Evolutionary conservation across 139 green algal species (phyloP).

Genomic region (Choricystis sp.): DNA sequence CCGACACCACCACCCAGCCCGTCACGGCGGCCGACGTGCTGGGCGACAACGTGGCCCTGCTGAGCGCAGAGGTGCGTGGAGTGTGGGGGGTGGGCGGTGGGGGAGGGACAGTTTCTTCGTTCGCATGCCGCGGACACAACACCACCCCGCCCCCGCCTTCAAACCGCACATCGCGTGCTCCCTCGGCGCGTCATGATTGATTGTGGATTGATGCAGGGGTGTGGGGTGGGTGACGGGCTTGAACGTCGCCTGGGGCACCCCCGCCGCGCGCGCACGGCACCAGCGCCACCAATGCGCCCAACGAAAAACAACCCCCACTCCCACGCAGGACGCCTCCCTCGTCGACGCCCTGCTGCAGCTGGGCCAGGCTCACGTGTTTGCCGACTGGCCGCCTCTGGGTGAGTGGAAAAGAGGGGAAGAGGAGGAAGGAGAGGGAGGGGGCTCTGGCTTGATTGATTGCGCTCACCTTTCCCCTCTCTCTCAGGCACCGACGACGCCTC

Average conservation of each 20-base stretch:
- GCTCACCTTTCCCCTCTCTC: background rate
- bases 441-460: background rate
- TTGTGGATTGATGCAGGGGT: background rate
- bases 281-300: background rate
- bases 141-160: too few relatives aligned
- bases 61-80: background rate
- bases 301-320: too few relatives aligned
- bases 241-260: too few relatives aligned
- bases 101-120: too few relatives aligned
- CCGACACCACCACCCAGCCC: too few relatives aligned
- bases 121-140: too few relatives aligned
- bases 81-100: too few relatives aligned
- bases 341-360: slow-evolving; percentile 14
- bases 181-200: too few relatives aligned
- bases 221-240: too few relatives aligned
- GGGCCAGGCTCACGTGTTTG: slow-evolving; percentile 65
- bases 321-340: slow-evolving; percentile 15
- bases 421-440: background rate
- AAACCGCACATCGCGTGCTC: too few relatives aligned
- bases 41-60: background rate
- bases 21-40: background rate
- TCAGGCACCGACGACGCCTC: slow-evolving; percentile 23
- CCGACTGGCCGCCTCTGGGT: slow-evolving; percentile 42
- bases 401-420: slow-evolving; percentile 10
- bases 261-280: background rate